Evolutionary conservation across 306 rosid species (phyloP).

Genomic region (Fragaria ananassa): DNA sequence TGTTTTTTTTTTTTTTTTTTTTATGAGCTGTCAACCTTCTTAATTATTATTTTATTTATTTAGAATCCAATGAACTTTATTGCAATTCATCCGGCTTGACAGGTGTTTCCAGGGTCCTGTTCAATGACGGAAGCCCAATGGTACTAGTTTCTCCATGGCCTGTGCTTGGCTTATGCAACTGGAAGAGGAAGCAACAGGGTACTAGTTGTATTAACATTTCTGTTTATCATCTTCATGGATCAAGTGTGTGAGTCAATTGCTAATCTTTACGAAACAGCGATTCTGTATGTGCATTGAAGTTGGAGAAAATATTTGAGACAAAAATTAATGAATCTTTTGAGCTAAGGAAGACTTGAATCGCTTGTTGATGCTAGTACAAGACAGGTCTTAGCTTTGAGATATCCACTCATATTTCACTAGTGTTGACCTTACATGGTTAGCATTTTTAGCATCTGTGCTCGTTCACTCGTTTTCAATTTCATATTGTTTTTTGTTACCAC

Average conservation of each 20-base stretch:
- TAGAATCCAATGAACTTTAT: no score
- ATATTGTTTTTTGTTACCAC: slow-evolving; percentile 23
- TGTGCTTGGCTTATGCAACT: slow-evolving; percentile 90
- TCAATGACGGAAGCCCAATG: slow-evolving; percentile 36
- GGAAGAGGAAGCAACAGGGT: slow-evolving; percentile 78
- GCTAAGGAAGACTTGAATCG: slow-evolving; percentile 32
- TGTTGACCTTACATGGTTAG: no score
- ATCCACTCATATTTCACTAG: no score
- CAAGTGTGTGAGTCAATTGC: neutral
- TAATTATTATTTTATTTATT: no score
- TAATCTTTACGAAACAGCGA: slow-evolving; percentile 43
- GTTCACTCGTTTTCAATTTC: slow-evolving; percentile 8
- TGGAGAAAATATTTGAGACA: slow-evolving; percentile 70
- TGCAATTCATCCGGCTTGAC: no score
- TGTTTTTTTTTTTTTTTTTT: no score
- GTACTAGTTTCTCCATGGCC: slow-evolving; percentile 19
- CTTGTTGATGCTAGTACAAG: neutral
- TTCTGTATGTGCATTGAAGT: slow-evolving; percentile 52
- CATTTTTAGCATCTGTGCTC: neutral
- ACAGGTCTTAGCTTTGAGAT: slow-evolving; percentile 35
- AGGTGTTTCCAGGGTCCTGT: no score
- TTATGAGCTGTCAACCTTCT: no score
- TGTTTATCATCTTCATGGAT: no score
- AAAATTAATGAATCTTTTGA: slow-evolving; percentile 60
- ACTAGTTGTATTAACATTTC: neutral